These are phyloP conservation scores for Bipolaris zeicola DNA, from an alignment of 2,329 filamentous ascomycete genomes.

Conservation along the genomic window DNA sequence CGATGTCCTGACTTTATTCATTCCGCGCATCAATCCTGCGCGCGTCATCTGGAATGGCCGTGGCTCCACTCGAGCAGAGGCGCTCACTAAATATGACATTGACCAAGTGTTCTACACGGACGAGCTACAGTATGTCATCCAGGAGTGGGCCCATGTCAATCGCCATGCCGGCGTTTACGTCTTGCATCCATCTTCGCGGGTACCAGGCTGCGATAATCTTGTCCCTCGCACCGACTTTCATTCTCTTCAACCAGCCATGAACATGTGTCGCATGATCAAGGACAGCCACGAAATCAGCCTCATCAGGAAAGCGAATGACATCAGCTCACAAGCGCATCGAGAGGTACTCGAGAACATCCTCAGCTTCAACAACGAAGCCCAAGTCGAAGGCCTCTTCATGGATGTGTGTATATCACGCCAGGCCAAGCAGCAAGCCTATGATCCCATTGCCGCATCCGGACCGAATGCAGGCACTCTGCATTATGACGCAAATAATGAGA, in stretches of 20 bases:
- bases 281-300: conserved; percentile 80
- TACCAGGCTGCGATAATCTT: conserved; percentile 17
- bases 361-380: conserved; percentile 73
- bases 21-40: conserved; percentile 69
- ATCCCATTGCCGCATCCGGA: conserved; percentile 85
- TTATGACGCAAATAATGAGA: conserved; percentile 79
- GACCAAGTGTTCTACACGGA: conserved; percentile 68
- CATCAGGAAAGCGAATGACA: conserved; percentile 78
- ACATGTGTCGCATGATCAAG: conserved; percentile 81
- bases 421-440: conserved; percentile 81
- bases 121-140: conserved; percentile 37
- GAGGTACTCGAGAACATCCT: conserved; percentile 69
- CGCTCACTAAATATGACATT: conserved; percentile 67
- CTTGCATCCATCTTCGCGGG: conserved; percentile 38
- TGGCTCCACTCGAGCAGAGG: conserved; percentile 65
- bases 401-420: conserved; percentile 73
- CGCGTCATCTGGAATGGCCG: conserved; percentile 68
- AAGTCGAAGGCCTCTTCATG: conserved; percentile 80
- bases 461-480: conserved; percentile 84
- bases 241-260: conserved; percentile 72
- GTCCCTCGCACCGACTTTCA: conserved; percentile 31
- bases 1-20: conserved; percentile 73
- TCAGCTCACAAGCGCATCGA: conserved; percentile 78
- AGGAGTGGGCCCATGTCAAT: conserved; percentile 37
- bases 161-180: conserved; percentile 40